Evolutionary conservation across 495 filamentous ascomycete genomes (phyloP).

Genomic region (Talaromyces proteolyticus): DNA sequence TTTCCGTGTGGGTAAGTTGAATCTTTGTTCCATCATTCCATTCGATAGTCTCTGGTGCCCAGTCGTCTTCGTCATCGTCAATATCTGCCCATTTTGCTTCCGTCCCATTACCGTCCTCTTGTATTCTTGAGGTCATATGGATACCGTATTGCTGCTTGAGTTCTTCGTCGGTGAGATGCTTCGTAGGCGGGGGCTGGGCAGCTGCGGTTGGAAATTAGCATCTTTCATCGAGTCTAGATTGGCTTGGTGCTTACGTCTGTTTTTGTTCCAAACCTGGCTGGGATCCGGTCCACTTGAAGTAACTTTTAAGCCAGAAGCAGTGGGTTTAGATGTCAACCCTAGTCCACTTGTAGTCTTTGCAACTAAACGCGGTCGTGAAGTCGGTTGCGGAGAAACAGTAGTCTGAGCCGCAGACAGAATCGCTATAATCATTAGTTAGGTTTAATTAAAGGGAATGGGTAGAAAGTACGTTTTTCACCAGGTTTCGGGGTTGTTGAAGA

Average conservation of each 20-base stretch:
- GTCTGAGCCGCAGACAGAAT: conserved; percentile 34
- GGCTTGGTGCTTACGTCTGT: conserved; percentile 64
- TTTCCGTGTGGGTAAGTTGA: conserved; percentile 61
- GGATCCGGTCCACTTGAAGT: conserved; percentile 57
- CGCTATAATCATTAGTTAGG: conserved; percentile 24
- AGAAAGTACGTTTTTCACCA: conserved; percentile 46
- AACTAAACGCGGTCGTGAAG: conserved; percentile 54
- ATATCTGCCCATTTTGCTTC: conserved; percentile 98
- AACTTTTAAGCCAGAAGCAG: conserved; percentile 34
- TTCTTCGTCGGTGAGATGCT: conserved; percentile 96
- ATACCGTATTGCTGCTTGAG: conserved; percentile 94
- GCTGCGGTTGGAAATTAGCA: conserved; percentile 45
- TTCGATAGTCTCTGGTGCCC: conserved; percentile 92
- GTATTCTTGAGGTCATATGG: conserved; percentile 86
- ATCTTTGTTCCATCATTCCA: conserved; percentile 98
- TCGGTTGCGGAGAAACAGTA: conserved; percentile 33
- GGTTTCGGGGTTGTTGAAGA: conserved; percentile 47
- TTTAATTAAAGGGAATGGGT: neutral
- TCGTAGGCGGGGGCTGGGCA: conserved; percentile 70
- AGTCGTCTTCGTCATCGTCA: conserved; percentile 97
- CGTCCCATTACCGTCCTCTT: conserved; percentile 73
- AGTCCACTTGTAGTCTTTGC: conserved; percentile 58
- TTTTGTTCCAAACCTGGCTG: conserved; percentile 94
- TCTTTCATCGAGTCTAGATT: conserved; percentile 2
- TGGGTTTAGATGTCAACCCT: conserved; percentile 43